Base-by-base conservation (phyloP, 1,284 basidiomycete genomes). In the Sporisorium reilianum region DNA sequence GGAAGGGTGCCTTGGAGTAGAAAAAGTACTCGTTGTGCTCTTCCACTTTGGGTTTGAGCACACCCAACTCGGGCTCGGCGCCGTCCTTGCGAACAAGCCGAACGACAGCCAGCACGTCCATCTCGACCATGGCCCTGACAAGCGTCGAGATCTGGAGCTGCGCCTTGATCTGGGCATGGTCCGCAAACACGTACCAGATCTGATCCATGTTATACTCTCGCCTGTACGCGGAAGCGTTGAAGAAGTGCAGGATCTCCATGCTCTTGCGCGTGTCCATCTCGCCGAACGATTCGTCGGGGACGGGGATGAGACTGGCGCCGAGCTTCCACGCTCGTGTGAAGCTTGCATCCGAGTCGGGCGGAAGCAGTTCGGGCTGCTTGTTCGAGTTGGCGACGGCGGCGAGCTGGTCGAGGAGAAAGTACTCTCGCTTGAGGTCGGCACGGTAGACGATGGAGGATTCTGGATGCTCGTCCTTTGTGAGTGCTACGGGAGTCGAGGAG, bases 291-390 rank as follows among this genome's bases (percentile, higher is more conserved):
- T 89, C 92, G 45, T 87, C 87, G 41, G 93, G 65, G 3, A 77
- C 68, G 2, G 94, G 93, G 1, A 91, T 91, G 84, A 94, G 94
- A 3, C 91, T 93, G 4, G 92, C 90, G 6, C 96, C 96, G 77
- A 97, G 97, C 84, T 94, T 93, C 88, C 92, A 97, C 0, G 94
- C 96, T 69, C 89, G 88, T 22, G 92, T 87, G 16, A 94, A 89
- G 18, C 91, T 87, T 1, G 52, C 60, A 62, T 94, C 92, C 79
- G 90, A 90, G 71, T 91, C 90, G 5, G 92, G 88, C 5, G 80
- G 80, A 11, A 83, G 60, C 12, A 80, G 75, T 22, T 73, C 85
- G 75, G 90, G 89, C 32, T 90, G 83, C 49, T 86, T 86, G 14
- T 81, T 55, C 4, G 58, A 38, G 32, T 55, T 66, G 23, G 51